Evolutionary conservation across 2,329 filamentous ascomycete genomes (phyloP), one percentile per base, ranked within the genome.

Genomic region (Monilinia vaccinii-corymbosi): DNA sequence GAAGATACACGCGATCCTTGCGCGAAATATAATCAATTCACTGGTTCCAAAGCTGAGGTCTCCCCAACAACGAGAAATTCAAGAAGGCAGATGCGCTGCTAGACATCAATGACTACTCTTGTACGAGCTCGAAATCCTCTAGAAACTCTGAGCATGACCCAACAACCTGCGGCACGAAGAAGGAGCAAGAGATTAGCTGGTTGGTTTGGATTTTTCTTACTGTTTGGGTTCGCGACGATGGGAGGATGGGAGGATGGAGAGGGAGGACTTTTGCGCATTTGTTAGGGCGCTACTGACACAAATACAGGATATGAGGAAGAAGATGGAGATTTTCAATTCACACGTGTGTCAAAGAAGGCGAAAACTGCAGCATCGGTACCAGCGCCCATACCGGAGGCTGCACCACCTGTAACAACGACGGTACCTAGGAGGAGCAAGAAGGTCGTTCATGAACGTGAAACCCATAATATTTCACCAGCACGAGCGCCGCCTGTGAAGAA

Each of bases 281-380:
- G n/a, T 28, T 16, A 16, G 32, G 40, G 18, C 25, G n/a, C 57
- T 60, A 51, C 62, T 66, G 50, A 63, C 59, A 32, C 18, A 44
- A 44, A 42, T 28, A 47, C 59, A 76, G 78, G 74, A 63, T 87
- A 86, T 67, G 86, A 89, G 68, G 88, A 92, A 72, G 82, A 88
- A 69, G 85, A 89, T 75, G 88, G 88, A 68, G 89, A 89, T 64
- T 92, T 92, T 68, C 78, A 84, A 61, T 92, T 91, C 71, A 84
- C 85, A 64, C 82, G 88, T 66, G 84, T 80, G 63, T 78, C 85
- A 13, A 88, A 88, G 70, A 76, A 82, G 69, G 78, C 79, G 62
- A 90, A 87, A 74, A 80, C 81, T 47, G 78, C 79, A 61, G 51
- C 52, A 34, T 40, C 51, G 32, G 34, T 32, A 16, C 58, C 58